Evolutionary conservation across 495 filamentous ascomycete species (phyloP).

Genomic region (Neurospora sublineolata): DNA sequence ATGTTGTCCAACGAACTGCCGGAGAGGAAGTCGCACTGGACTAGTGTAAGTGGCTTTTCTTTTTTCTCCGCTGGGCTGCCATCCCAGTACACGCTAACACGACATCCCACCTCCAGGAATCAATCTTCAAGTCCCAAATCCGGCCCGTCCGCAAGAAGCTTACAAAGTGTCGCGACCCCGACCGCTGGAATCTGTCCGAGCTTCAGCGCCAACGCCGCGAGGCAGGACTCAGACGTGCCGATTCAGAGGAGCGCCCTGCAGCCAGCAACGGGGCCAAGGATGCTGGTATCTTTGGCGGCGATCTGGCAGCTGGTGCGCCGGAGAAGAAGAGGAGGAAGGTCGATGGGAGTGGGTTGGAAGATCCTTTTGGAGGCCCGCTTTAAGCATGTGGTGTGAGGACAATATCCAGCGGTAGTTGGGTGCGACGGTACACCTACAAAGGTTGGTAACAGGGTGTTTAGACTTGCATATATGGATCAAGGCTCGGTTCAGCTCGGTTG

Average conservation of each 20-base stretch:
- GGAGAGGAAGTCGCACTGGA: slow-evolving; percentile 31
- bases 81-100: not conserved
- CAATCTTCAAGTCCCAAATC: slow-evolving; percentile 27
- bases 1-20: slow-evolving; percentile 40
- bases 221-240: slow-evolving; percentile 31
- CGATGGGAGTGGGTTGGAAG: slow-evolving; percentile 42
- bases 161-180: slow-evolving; percentile 65
- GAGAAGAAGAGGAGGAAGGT: slow-evolving; percentile 51
- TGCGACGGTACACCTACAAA: not conserved
- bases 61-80: not conserved
- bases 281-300: slow-evolving; percentile 31
- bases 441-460: not conserved
- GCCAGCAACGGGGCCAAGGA: slow-evolving; percentile 27
- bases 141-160: slow-evolving; percentile 60
- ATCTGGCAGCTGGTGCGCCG: slow-evolving; percentile 8
- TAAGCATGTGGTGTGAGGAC: not conserved
- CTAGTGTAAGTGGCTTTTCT: slow-evolving; percentile 20
- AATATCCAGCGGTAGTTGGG: not conserved
- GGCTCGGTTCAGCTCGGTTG: not conserved
- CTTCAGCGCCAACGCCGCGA: slow-evolving; percentile 40
- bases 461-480: not conserved
- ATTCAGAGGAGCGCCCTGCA: slow-evolving; percentile 15
- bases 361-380: slow-evolving; percentile 42
- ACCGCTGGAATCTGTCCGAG: slow-evolving; percentile 48
- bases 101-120: slow-evolving; percentile 11